Percentiles rank a stretch among this genome's conserved stretches.
Evolutionary conservation across 345 rosid species (phyloP).

Genomic region (Gossypium rotundifolium): DNA sequence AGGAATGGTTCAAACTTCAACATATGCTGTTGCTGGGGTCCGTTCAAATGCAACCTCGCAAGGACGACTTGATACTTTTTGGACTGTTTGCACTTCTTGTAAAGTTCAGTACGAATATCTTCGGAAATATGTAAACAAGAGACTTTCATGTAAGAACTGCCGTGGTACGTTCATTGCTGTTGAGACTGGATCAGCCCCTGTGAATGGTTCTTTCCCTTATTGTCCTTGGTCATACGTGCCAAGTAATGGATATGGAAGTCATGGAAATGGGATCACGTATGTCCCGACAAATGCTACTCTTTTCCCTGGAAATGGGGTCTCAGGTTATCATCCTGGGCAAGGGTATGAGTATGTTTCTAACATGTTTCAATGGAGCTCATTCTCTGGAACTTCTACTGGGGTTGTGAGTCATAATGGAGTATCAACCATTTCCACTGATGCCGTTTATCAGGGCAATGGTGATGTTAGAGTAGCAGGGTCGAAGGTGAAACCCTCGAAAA

Average conservation of each 20-base stretch:
- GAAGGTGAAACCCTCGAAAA: slow-evolving; percentile 45
- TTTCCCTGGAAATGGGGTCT: slow-evolving; percentile 45
- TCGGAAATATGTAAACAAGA: slow-evolving; percentile 88
- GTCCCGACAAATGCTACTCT: slow-evolving; percentile 62
- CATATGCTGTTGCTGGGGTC: slow-evolving; percentile 49
- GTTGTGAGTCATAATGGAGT: slow-evolving; percentile 50
- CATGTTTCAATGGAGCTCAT: slow-evolving; percentile 68
- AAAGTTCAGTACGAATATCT: slow-evolving; percentile 97
- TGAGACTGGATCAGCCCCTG: slow-evolving; percentile 68
- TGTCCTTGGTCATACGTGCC: slow-evolving; percentile 46
- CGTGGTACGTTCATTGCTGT: slow-evolving; percentile 81
- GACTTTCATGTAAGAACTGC: slow-evolving; percentile 97
- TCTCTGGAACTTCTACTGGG: slow-evolving; percentile 52
- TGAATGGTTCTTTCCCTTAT: slow-evolving; percentile 68
- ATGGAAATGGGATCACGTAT: slow-evolving; percentile 60
- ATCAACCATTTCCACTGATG: slow-evolving; percentile 40
- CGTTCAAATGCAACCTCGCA: slow-evolving; percentile 42
- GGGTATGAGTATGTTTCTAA: slow-evolving; percentile 72
- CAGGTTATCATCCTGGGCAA: slow-evolving; percentile 69
- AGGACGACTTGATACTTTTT: slow-evolving; percentile 76
- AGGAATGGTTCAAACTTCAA: slow-evolving; percentile 29
- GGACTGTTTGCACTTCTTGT: slow-evolving; percentile 98
- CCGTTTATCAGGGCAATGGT: slow-evolving; percentile 52
- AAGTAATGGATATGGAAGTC: slow-evolving; percentile 46
- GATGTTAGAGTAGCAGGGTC: slow-evolving; percentile 30